phyloP scores from a whole-genome alignment of 148 eudicot species.

The Beta vulgaris region DNA sequence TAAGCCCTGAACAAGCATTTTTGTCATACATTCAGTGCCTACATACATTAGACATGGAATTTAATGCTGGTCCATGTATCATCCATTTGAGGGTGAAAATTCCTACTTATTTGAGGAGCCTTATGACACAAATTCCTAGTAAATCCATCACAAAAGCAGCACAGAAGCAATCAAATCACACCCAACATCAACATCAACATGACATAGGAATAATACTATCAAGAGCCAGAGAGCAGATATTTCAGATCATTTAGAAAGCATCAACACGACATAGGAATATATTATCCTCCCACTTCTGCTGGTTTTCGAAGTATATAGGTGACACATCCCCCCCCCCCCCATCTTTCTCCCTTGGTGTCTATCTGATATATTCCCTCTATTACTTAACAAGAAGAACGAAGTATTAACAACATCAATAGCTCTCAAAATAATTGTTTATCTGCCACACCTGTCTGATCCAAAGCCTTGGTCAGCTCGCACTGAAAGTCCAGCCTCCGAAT shows the following conservation, averaged over 20 bases:
- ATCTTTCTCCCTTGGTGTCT: no score
- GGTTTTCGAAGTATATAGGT: background rate
- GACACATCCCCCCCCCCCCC: no score
- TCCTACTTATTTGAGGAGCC: background rate
- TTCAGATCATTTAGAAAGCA: background rate
- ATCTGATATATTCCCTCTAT: no score
- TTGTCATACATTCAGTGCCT: background rate
- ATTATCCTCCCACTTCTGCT: background rate
- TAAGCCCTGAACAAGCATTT: background rate
- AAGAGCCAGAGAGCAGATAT: background rate
- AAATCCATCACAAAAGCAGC: background rate
- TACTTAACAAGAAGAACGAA: no score
- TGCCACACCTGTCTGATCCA: constrained; percentile 66
- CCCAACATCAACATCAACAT: constrained; percentile 4
- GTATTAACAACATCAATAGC: background rate
- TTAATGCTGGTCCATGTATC: background rate
- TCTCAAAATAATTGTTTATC: background rate
- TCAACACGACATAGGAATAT: no score
- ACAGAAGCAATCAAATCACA: background rate
- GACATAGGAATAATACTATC: background rate
- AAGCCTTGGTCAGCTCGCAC: constrained; percentile 63
- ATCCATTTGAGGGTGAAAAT: background rate
- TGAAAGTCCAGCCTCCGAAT: constrained; percentile 83
- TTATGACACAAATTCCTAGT: background rate
- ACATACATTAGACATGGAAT: background rate